Evolutionary conservation across 1,284 basidiomycete species (phyloP).

Genomic region (Marasmius sp.): DNA sequence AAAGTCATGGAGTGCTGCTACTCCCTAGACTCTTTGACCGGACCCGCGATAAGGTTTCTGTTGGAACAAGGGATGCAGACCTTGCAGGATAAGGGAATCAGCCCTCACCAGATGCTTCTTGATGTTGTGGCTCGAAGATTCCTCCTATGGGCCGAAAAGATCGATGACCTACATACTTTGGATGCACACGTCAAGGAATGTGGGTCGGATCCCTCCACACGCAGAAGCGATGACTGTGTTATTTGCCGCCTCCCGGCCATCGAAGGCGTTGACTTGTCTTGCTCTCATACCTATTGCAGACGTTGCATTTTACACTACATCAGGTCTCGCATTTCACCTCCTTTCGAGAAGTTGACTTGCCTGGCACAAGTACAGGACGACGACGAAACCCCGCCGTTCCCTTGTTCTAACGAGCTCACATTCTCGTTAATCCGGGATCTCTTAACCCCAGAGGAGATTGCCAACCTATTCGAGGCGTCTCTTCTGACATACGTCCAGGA

Average conservation of each 20-base stretch:
- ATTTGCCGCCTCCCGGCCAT: constrained; percentile 33
- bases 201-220: background rate
- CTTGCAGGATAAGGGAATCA: constrained; percentile 32
- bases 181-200: constrained; percentile 7
- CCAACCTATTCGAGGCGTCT: constrained; percentile 10
- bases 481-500: constrained; percentile 8
- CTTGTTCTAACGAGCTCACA: constrained; percentile 7
- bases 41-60: constrained; percentile 28
- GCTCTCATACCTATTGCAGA: constrained; percentile 50
- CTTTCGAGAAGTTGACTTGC: constrained; percentile 32
- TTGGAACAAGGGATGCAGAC: constrained; percentile 34
- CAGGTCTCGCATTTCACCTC: constrained; percentile 25
- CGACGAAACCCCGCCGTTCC: constrained; percentile 5
- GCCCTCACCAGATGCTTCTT: constrained; percentile 37
- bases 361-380: constrained; percentile 26
- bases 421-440: constrained; percentile 3
- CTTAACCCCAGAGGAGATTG: constrained; percentile 6
- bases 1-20: constrained; percentile 26
- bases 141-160: constrained; percentile 33
- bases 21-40: constrained; percentile 28
- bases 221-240: background rate
- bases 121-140: constrained; percentile 35
- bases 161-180: constrained; percentile 17
- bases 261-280: constrained; percentile 38
- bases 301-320: constrained; percentile 47